Evolutionary conservation across 106 monocot genomes (phyloP), one percentile per base, ranked within the genome.

Genomic region (Acorus gramineus): DNA sequence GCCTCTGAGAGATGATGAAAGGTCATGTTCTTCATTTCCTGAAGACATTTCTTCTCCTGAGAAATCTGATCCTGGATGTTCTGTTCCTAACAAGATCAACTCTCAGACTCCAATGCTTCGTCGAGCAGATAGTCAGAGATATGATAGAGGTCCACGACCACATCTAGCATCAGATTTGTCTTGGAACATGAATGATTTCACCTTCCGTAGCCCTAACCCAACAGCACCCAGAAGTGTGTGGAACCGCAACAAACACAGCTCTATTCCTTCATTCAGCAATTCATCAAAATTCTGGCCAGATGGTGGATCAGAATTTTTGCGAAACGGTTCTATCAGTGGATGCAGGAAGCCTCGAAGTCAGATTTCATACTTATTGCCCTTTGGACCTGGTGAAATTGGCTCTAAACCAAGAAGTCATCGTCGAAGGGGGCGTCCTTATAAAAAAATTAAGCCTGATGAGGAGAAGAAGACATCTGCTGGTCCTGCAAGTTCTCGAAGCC

Each of bases 291-390:
- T 68, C 4, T 75, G 70, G 79, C 49, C 68, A 44, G 80, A 78
- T 28, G 28, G 28, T 28, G 28, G 28, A 28, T 28, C 28, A 65
- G 70, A 90, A 69, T 75, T 80, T 46, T 5, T 73, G 45, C 49
- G 14, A 12, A 68, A 83, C 75, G 79, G 74, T 13, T 84, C 78
- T 44, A 10, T 50, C 53, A 67, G 50, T 76, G 65, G 79, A 47
- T 70, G 76, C 53, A 85, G 77, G 60, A 87, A 85, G 64, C 87
- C 80, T 53, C 76, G 87, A 47, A 92, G 73, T 42, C 81, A 81
- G 60, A 73, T 86, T 68, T 87, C 79, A 54, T 93, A 93, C 80
- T 78, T 84, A 49, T 64, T 71, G n/a, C 65, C 66, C 8, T 55
- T 62, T 68, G 71, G 77, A 61, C 68, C 72, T 54, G 55, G 53